Base-by-base conservation (phyloP, 495 filamentous ascomycete species). In the Staphylotrichum tortipilum region DNA sequence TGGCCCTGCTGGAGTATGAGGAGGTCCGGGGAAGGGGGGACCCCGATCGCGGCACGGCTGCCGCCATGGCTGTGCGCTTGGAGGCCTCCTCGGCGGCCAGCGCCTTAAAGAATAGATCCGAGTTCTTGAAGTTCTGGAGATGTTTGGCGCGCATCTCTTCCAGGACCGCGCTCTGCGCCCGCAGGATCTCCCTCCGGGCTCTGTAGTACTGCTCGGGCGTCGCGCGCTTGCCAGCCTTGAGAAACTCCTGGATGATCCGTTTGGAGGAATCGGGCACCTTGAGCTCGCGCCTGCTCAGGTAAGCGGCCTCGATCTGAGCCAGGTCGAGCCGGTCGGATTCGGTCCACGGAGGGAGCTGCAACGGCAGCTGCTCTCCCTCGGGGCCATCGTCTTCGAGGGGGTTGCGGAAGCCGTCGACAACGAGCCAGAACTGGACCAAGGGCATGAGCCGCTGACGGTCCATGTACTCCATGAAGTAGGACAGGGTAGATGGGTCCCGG, bases 401-500 rank as follows among this genome's bases (percentile, higher is more conserved):
- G 62, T 92, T 94, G n/a, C 94, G 83, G 59, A 97, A 84, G 2
- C 94, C 90, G 70, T 97, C 92, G 14, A 97, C 94, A 19, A 97
- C 91, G 37, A 99, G 84, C 90, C 90, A 99, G 66, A 95, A 99
- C 61, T 99, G 94, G 1, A 99, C 92, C 33, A 95, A 68, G 12
- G 83, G 77, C 82, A 96, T 89, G 6, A 94, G 75, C 24, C 78
- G 72, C 60, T 87, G 83, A 23, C 91, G 85, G 64, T 99, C 94
- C 94, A 97, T 96, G 63, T 89, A 96, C 60, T 99, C 94, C 94
- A 97, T 99, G 63, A 97, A 96, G 62, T 95, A 99, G 10, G 90
- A 96, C 14, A 97, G 72, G 6, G 89, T 90, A 1, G 91, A 82
- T 8, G 91, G 80, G 64, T 92, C 86, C 53, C 89, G 84, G 49